Percentiles rank a stretch among this genome's conserved stretches.
Evolutionary conservation across 768 basidiomycete genomes (phyloP).

Genomic region (Boletales sp.): DNA sequence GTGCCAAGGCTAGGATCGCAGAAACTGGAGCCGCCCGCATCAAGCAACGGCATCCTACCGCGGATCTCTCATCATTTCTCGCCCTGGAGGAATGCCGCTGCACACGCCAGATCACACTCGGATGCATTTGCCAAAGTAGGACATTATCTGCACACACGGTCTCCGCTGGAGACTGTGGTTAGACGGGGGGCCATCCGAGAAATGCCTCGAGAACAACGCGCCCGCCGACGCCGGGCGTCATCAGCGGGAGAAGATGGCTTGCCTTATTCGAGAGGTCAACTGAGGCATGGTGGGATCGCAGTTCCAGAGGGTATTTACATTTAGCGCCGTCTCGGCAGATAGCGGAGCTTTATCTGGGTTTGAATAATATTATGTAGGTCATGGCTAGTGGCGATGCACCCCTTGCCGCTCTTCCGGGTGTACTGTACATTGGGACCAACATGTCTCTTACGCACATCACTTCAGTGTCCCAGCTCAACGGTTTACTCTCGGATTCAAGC

Average conservation of each 20-base stretch:
- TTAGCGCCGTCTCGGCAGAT: too few relatives aligned
- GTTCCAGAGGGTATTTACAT: neutral
- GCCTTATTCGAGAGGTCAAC: neutral
- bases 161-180: slow-evolving; percentile 1
- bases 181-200: neutral
- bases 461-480: slow-evolving; percentile 61
- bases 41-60: slow-evolving; percentile 1
- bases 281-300: neutral
- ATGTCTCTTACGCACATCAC: slow-evolving; percentile 64
- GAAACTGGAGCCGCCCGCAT: slow-evolving; percentile 47
- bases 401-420: neutral
- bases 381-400: slow-evolving; percentile 3
- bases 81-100: neutral
- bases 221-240: slow-evolving; percentile 42
- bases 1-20: slow-evolving; percentile 62
- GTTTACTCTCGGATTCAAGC: slow-evolving; percentile 53
- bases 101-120: slow-evolving; percentile 21
- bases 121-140: slow-evolving; percentile 19
- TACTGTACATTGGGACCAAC: neutral
- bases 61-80: slow-evolving; percentile 4
- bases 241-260: slow-evolving; percentile 41
- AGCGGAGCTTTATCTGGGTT: neutral
- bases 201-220: slow-evolving; percentile 10
- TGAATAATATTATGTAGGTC: neutral
- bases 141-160: slow-evolving; percentile 10